phyloP scores from a whole-genome alignment of 257 asterid genomes.

The Solanum phureja region DNA sequence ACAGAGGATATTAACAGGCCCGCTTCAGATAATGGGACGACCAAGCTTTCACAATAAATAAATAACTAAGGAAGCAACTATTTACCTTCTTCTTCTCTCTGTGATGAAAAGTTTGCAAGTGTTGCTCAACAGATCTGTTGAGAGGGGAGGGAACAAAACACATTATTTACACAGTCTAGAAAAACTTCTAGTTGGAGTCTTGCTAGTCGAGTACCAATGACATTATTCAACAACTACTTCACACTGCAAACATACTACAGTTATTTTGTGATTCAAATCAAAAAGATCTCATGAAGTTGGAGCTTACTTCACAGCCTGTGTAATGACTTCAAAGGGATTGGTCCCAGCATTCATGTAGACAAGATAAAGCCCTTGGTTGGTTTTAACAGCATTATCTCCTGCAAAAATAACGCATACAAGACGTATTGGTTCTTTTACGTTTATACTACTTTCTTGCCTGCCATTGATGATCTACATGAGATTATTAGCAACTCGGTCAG shows the following conservation, averaged over 20 bases:
- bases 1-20: neutral
- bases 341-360: slow-evolving; percentile 90
- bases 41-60: neutral
- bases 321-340: slow-evolving; percentile 87
- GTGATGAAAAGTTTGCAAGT: slow-evolving; percentile 84
- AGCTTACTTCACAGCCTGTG: slow-evolving; percentile 87
- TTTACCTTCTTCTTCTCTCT: slow-evolving; percentile 76
- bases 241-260: neutral
- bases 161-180: neutral
- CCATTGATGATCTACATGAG: slow-evolving; percentile 1
- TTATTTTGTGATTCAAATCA: neutral
- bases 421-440: slow-evolving; percentile 10
- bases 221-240: neutral
- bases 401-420: slow-evolving; percentile 25
- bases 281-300: neutral
- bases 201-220: neutral
- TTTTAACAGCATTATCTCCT: slow-evolving; percentile 83
- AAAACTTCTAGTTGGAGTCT: neutral
- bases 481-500: slow-evolving; percentile 4
- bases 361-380: slow-evolving; percentile 83
- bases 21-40: neutral
- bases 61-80: neutral
- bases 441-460: slow-evolving; percentile 6
- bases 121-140: slow-evolving; percentile 80
- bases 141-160: neutral